Percentiles rank a stretch among this genome's conserved stretches.
Evolutionary conservation across 2,329 filamentous ascomycete genomes (phyloP).

Genomic region (Apiospora phragmitis): DNA sequence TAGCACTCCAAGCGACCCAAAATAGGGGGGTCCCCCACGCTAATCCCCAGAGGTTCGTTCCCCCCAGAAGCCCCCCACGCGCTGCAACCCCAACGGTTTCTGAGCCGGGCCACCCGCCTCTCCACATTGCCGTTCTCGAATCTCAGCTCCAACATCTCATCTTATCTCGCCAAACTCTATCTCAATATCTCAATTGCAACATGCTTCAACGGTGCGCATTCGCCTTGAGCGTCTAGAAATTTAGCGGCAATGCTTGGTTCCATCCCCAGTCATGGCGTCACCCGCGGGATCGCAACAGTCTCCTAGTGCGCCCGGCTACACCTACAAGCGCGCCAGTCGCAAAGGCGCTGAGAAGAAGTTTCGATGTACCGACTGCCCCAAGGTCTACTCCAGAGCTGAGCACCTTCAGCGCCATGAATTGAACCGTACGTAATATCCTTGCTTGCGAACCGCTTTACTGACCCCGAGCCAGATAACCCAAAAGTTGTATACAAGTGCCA

Average conservation of each 20-base stretch:
- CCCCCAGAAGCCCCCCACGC: background rate
- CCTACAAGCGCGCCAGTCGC: constrained; percentile 7
- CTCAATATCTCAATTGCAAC: background rate
- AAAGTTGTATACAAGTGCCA: constrained; percentile 81
- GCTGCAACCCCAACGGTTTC: background rate
- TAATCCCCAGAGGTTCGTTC: background rate
- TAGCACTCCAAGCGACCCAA: background rate
- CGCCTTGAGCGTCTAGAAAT: background rate
- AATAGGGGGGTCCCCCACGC: background rate
- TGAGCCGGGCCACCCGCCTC: background rate
- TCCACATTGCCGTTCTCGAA: background rate
- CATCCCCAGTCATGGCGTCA: background rate
- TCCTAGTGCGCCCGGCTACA: constrained; percentile 1
- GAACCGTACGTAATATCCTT: constrained; percentile 62
- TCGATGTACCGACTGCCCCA: constrained; percentile 55
- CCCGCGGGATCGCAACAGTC: background rate
- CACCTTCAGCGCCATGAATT: constrained; percentile 81
- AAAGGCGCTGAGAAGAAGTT: constrained; percentile 6
- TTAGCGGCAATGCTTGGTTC: background rate
- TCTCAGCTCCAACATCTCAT: background rate
- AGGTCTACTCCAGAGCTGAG: constrained; percentile 78
- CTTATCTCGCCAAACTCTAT: background rate
- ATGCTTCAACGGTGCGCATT: background rate
- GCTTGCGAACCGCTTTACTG: constrained; percentile 22
- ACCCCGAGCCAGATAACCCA: constrained; percentile 61